Conservation (phyloP, 805 yeast genomes). For the Metschnikowia kofuensis region DNA sequence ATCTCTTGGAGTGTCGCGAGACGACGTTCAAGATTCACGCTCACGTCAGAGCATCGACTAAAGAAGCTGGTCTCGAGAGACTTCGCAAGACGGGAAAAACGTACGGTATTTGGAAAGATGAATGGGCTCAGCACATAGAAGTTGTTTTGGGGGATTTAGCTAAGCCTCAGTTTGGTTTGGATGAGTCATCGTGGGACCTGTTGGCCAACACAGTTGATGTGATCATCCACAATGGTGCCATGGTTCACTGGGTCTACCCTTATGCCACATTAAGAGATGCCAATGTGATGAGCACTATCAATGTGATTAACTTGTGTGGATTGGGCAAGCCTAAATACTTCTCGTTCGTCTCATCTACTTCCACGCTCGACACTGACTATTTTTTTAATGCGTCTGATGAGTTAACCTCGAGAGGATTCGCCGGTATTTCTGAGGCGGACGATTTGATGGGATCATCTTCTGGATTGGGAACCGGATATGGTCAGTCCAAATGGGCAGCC, state of each 20-base stretch:
- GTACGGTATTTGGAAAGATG: conserved; percentile 76
- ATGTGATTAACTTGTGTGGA: conserved; percentile 74
- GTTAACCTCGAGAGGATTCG: conserved; percentile 56
- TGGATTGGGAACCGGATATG: conserved; percentile 91
- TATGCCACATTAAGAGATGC: conserved; percentile 88
- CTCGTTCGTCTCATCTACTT: conserved; percentile 93
- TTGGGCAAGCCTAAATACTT: conserved; percentile 82
- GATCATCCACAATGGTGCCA: conserved; percentile 93
- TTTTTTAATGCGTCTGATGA: conserved; percentile 76
- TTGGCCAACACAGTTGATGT: conserved; percentile 68
- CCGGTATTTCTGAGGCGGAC: conserved; percentile 81
- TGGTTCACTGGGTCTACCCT: conserved; percentile 98
- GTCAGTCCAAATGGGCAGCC: conserved; percentile 97
- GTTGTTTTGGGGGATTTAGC: conserved; percentile 84
- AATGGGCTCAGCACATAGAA: conserved; percentile 55
- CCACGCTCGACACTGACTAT: conserved; percentile 82
- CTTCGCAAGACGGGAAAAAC: conserved; percentile 70
- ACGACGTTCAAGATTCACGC: conserved; percentile 64
- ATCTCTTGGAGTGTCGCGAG: conserved; percentile 57
- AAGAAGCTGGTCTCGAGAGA: conserved; percentile 71
- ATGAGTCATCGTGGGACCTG: conserved; percentile 51
- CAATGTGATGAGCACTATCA: conserved; percentile 83
- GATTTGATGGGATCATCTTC: conserved; percentile 74
- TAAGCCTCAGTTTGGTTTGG: conserved; percentile 66
- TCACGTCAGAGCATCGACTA: conserved; percentile 83